Evolutionary conservation across 208 protist species (phyloP).

Genomic region (Trypanosomatidae sp.): DNA sequence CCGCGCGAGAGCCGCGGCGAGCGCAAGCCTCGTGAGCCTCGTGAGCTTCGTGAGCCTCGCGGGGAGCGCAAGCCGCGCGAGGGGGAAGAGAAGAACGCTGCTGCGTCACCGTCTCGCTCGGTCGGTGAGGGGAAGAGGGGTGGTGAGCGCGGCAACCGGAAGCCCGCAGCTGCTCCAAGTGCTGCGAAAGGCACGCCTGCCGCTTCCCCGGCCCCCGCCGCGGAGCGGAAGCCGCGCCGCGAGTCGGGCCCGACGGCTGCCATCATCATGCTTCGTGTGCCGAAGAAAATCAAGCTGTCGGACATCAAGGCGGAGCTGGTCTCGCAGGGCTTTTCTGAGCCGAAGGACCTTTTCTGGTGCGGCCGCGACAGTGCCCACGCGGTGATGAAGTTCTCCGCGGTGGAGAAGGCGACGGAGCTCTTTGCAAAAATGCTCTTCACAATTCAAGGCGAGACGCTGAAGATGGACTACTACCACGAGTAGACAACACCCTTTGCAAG

Average conservation of each 20-base stretch:
- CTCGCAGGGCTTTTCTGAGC: constrained; percentile 16
- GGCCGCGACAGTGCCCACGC: constrained; percentile 55
- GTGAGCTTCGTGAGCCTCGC: constrained; percentile 15
- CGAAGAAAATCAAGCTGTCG: constrained; percentile 59
- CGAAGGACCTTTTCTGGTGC: constrained; percentile 70
- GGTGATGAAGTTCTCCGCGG: constrained; percentile 46
- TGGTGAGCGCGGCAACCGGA: not conserved
- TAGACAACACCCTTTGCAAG: not conserved
- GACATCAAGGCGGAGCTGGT: constrained; percentile 55
- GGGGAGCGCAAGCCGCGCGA: constrained; percentile 26
- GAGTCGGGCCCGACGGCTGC: constrained; percentile 27
- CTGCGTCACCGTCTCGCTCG: constrained; percentile 1
- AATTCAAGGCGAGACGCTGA: constrained; percentile 28
- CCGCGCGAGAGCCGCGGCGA: constrained; percentile 21
- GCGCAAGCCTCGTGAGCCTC: constrained; percentile 21
- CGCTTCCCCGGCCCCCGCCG: constrained; percentile 4
- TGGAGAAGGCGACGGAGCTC: constrained; percentile 29
- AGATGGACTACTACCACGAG: constrained; percentile 25
- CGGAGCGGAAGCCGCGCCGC: constrained; percentile 11
- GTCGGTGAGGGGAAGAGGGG: constrained; percentile 1
- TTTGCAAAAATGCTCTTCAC: constrained; percentile 21
- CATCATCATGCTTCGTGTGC: constrained; percentile 57
- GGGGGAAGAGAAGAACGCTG: constrained; percentile 2
- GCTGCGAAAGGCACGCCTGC: not conserved
- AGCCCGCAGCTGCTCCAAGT: constrained; percentile 4